Base-by-base conservation (phyloP, 73 alveolate genomes). In the Paramecium tetraurelia region DNA sequence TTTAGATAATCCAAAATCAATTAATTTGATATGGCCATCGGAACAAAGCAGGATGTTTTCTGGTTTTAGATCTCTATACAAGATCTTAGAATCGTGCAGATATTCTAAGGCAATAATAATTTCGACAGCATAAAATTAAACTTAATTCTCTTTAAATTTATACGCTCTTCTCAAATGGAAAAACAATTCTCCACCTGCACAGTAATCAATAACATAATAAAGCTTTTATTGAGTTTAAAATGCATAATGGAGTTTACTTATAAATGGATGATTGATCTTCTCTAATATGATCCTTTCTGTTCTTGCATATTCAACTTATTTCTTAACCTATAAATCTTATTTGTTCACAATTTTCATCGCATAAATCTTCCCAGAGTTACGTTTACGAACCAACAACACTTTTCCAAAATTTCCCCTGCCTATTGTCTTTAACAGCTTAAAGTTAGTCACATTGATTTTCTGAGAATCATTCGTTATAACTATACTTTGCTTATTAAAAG, bases 1-100 rank as follows among this genome's bases (percentile, higher is more conserved):
- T 95, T 98, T 98, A n/a, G 98, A 92, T 59, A 98, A 93, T 40
- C 99, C 99, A 93, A 98, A 98, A 93, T 98, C 99, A 7, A 99
- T 97, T 43, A 98, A 63, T 95, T 97, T 98, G 31, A 97, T 92
- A 93, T 98, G 99, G 10, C 99, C 99, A 53, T 97, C 98, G n/a
- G 69, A 58, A 71, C 98, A 99, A 4, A 98, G 75, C 22, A 98
- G 95, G 8, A 98, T 98, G 97, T 98, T 98, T 89, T 98, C 99
- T n/a, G 99, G 99, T 83, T 98, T 98, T 68, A 98, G 85, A 89
- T 98, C 99, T 70, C 99, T 70, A 85, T 97, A 98, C 14, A 98
- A 96, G 10, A 98, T 96, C 53, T 95, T 97, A 75, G 96, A 92
- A 89, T 93, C 93, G 92, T 98, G 99, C 46, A 98, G 89, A 85